Evolutionary conservation across 2,329 filamentous ascomycete species (phyloP).

Genomic region (Fusarium xyrophilum): DNA sequence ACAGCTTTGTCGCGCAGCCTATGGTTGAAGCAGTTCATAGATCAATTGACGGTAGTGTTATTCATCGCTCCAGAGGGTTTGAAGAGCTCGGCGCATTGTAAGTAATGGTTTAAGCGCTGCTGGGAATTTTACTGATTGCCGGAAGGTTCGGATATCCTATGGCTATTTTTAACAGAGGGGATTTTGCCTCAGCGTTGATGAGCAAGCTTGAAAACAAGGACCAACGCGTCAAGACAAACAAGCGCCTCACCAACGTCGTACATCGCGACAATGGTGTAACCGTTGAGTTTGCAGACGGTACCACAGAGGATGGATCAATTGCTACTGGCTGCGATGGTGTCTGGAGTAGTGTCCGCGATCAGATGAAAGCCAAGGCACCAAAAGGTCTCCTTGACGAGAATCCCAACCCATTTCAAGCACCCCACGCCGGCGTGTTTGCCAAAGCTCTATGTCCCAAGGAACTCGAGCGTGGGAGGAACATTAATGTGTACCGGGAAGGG

Average conservation of each 20-base stretch:
- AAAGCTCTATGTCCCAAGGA: not conserved
- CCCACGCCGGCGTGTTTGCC: constrained; percentile 5
- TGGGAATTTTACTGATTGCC: accelerated
- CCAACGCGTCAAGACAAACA: constrained; percentile 8
- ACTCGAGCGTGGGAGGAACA: not conserved
- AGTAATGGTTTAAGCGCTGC: accelerated
- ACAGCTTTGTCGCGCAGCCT: constrained; percentile 2
- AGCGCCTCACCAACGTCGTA: constrained; percentile 8
- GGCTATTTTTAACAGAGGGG: constrained; percentile 12
- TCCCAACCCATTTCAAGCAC: constrained; percentile 11
- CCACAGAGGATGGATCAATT: constrained; percentile 1
- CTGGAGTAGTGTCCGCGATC: constrained; percentile 20
- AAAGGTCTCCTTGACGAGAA: constrained; percentile 16
- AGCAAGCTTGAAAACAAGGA: not conserved
- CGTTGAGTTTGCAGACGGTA: constrained; percentile 15
- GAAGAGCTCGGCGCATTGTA: not conserved
- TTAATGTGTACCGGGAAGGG: constrained; percentile 11
- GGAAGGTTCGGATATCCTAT: constrained; percentile 16
- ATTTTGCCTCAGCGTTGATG: constrained; percentile 11
- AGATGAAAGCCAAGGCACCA: constrained; percentile 8
- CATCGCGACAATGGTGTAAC: not conserved
- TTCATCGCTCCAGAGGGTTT: not conserved
- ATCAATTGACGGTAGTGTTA: constrained; percentile 4
- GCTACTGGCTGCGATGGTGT: constrained; percentile 3
- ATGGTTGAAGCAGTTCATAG: constrained; percentile 9